Conservation (phyloP, 257 asterid genomes). For the Eucommia ulmoides region DNA sequence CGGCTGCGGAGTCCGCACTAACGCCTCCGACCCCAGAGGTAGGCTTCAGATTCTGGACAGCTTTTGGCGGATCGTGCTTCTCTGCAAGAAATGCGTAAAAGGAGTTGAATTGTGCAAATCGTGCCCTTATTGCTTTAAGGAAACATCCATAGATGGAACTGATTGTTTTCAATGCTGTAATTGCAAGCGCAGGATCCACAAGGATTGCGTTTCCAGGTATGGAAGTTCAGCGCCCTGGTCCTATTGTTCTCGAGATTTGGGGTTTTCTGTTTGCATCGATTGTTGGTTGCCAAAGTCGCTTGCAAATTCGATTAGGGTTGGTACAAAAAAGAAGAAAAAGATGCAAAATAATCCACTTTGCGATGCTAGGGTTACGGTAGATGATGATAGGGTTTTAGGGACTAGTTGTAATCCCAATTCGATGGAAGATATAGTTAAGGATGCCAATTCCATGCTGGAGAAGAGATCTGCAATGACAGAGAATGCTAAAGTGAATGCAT, state of each 20-base stretch:
- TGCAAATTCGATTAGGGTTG: conserved; percentile 28
- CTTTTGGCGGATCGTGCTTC: conserved; percentile 79
- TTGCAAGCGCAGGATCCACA: conserved; percentile 49
- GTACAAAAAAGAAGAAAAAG: not conserved
- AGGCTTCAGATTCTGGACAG: conserved; percentile 68
- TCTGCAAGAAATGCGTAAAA: conserved; percentile 54
- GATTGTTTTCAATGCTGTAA: conserved; percentile 32
- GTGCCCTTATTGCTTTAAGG: conserved; percentile 65
- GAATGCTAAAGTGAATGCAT: conserved; percentile 19
- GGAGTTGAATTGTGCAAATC: conserved; percentile 28
- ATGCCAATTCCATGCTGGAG: conserved; percentile 2
- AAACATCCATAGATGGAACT: conserved; percentile 16
- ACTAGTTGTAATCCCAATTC: not conserved
- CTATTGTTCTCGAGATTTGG: conserved; percentile 25
- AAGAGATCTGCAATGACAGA: conserved; percentile 24
- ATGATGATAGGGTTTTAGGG: not conserved
- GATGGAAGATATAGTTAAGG: not conserved
- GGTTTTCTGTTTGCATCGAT: conserved; percentile 51
- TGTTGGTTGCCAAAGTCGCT: conserved; percentile 88
- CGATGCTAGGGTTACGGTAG: not conserved
- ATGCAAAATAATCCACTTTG: not conserved
- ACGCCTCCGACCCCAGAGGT: conserved; percentile 50
- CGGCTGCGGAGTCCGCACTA: conserved; percentile 47
- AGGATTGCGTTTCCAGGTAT: conserved; percentile 36
- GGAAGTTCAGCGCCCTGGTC: conserved; percentile 59